phyloP scores from a whole-genome alignment of 2,329 filamentous ascomycete genomes.

The Colletotrichum phormii region DNA sequence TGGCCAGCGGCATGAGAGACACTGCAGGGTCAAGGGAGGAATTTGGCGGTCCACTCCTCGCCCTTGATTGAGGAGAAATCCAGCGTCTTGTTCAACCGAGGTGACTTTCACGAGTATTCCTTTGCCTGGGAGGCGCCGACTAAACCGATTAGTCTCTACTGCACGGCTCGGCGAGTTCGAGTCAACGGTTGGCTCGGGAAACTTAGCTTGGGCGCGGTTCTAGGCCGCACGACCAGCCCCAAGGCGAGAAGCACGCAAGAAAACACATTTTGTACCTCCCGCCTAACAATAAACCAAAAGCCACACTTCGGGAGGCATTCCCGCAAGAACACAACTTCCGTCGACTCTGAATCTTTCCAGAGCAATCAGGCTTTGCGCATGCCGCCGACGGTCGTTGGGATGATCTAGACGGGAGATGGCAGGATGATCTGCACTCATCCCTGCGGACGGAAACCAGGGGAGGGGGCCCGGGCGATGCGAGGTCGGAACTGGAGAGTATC shows the following conservation, averaged over 20 bases:
- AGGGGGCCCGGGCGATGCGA: not conserved
- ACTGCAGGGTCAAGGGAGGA: slow-evolving; percentile 20
- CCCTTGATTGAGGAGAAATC: not conserved
- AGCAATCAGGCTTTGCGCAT: not conserved
- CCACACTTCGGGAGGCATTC: not conserved
- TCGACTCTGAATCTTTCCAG: not conserved
- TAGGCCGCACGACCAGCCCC: slow-evolving; percentile 3
- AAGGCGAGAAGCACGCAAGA: slow-evolving; percentile 2
- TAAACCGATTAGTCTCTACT: slow-evolving; percentile 10
- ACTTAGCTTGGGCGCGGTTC: slow-evolving; percentile 8
- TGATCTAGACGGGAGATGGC: slow-evolving; percentile 6
- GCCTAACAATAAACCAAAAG: not conserved
- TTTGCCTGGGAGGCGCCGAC: slow-evolving; percentile 11
- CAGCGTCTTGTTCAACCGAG: slow-evolving; percentile 10
- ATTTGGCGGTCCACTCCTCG: not conserved
- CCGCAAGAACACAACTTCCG: not conserved
- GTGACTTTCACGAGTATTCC: not conserved
- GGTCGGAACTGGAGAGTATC: slow-evolving; percentile 5
- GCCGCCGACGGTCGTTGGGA: not conserved
- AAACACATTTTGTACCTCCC: not conserved
- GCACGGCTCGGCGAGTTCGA: slow-evolving; percentile 6
- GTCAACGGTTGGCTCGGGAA: slow-evolving; percentile 25
- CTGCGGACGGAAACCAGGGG: slow-evolving; percentile 12
- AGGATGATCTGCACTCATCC: slow-evolving; percentile 27
- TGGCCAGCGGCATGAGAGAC: slow-evolving; percentile 19